Evolutionary conservation across 106 monocot species (phyloP), one percentile per base, ranked within the genome.

Genomic region (Ottelia alismoides): DNA sequence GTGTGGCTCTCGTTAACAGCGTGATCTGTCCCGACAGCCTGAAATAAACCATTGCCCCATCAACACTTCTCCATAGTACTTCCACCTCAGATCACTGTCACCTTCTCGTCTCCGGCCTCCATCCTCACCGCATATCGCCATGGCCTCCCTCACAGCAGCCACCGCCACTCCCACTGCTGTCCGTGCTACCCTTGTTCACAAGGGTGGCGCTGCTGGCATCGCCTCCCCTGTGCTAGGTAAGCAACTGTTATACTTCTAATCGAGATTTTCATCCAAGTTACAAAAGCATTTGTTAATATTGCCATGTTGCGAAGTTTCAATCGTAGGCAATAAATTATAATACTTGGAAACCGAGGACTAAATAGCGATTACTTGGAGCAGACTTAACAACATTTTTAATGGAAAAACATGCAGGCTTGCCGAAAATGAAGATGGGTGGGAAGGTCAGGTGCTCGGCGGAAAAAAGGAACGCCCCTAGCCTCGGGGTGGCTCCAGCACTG

Each of bases 401-500:
- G n/a, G n/a, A n/a, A n/a, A n/a, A n/a, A n/a, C n/a, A n/a, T n/a
- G n/a, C n/a, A 70, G 69, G 69, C 49, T 25, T 70, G 52, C 54
- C 61, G 31, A 22, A 46, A n/a, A 52, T 62, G 26, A 7, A 30
- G 21, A 24, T 46, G 47, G 69, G 61, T 17, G 69, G 69, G 0
- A 61, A 30, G 27, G 46, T 62, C 21, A 70, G 69, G 54, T 70
- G 69, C 69, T 20, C 54, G 22, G 1, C 22, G 14, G 25, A 25
- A 0, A 29, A 52, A 45, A 22, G 25, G 35, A 53, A 59, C 30
- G 2, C 53, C 1, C 24, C 26, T 0, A 16, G 19, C 20, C 17
- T 4, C n/a, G 20, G 48, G 25, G 0, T 30, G 26, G n/a, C n/a
- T n/a, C 53, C 61, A 14, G 45, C 53, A 18, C n/a, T n/a, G n/a